Percentiles rank a stretch among this genome's conserved stretches.
phyloP scores from a whole-genome alignment of 306 rosid genomes.

The Castanopsis chinensis region DNA sequence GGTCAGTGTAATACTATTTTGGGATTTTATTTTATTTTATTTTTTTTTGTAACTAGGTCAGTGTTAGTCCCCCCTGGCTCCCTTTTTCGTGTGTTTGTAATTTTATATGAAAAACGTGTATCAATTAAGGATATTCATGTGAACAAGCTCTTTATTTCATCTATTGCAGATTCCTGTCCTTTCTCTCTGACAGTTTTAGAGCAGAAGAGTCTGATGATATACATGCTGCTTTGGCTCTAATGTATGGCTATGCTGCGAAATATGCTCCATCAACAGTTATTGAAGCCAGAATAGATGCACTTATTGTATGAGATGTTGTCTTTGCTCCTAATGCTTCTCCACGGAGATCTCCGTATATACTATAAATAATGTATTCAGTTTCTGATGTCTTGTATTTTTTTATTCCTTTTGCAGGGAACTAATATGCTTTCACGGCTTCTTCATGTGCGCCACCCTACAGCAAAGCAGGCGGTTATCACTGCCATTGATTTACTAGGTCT shows the following conservation, averaged over 20 bases:
- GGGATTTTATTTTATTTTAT: neutral
- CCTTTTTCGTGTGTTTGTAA: neutral
- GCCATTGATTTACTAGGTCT: slow-evolving; percentile 93
- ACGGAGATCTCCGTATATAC: slow-evolving; percentile 3
- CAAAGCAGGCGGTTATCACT: slow-evolving; percentile 96
- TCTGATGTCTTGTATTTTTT: neutral
- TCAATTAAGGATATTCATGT: neutral
- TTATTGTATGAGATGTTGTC: slow-evolving; percentile 70
- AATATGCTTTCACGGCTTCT: slow-evolving; percentile 94
- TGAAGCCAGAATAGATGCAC: slow-evolving; percentile 98
- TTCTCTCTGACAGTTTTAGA: slow-evolving; percentile 80
- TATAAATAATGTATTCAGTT: neutral
- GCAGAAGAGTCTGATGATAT: slow-evolving; percentile 89
- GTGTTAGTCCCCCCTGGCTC: neutral
- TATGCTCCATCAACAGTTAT: slow-evolving; percentile 98
- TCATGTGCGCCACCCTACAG: slow-evolving; percentile 82
- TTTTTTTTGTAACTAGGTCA: neutral
- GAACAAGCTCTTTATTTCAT: slow-evolving; percentile 10
- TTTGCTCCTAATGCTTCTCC: slow-evolving; percentile 20
- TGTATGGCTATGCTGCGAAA: slow-evolving; percentile 99
- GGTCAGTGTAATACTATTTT: neutral
- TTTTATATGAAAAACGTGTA: neutral
- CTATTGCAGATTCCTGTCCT: slow-evolving; percentile 74
- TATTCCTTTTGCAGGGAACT: slow-evolving; percentile 66
- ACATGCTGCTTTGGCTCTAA: slow-evolving; percentile 96